Evolutionary conservation across 352 stramenopile species (phyloP).

Genomic region (Stephanocyclus meneghinianus): DNA sequence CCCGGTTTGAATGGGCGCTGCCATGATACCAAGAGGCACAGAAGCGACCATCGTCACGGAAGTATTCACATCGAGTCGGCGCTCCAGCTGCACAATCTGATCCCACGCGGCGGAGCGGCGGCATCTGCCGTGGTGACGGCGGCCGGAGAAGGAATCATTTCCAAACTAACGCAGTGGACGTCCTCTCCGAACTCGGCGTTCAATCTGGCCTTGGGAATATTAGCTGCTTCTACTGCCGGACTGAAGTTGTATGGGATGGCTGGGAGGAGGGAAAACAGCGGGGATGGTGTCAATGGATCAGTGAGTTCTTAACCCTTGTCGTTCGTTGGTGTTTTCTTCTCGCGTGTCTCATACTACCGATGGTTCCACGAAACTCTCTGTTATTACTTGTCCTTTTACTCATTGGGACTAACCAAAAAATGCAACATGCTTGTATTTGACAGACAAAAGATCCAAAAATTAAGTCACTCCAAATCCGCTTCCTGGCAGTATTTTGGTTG

Average conservation of each 20-base stretch:
- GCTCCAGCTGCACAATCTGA: constrained; percentile 4
- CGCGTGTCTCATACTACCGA: no score
- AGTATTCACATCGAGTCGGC: neutral
- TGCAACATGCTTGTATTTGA: constrained; percentile 4
- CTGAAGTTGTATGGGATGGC: constrained; percentile 36
- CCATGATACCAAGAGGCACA: neutral
- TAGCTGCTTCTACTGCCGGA: constrained; percentile 33
- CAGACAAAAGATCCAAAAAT: constrained; percentile 49
- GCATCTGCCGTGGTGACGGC: neutral
- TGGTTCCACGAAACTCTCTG: neutral
- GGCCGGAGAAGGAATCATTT: neutral
- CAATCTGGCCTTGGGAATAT: constrained; percentile 37
- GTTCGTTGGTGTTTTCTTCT: neutral
- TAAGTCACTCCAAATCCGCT: constrained; percentile 57
- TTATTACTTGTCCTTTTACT: neutral
- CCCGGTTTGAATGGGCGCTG: neutral
- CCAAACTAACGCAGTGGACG: constrained; percentile 16
- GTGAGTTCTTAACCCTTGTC: neutral
- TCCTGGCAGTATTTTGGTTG: constrained; percentile 85
- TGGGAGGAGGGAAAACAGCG: neutral
- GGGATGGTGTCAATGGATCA: constrained; percentile 5
- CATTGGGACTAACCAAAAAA: constrained; percentile 1
- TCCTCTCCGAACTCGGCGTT: constrained; percentile 38
- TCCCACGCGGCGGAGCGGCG: constrained; percentile 39
- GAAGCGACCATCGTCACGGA: neutral